phyloP scores from a whole-genome alignment of 352 stramenopile genomes.

The Pythium plurisporium region DNA sequence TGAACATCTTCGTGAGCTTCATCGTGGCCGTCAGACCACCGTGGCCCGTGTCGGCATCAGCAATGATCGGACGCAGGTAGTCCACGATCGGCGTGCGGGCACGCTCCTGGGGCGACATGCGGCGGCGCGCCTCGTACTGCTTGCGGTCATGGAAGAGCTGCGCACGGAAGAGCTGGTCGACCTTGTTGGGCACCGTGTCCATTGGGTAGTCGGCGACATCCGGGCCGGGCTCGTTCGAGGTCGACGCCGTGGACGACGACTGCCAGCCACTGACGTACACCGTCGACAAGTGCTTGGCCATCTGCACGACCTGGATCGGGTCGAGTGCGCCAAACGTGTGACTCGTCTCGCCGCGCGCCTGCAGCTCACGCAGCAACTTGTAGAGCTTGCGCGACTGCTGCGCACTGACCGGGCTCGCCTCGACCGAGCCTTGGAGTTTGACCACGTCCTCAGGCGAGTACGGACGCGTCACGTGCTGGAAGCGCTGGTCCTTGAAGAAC shows the following conservation, averaged over 20 bases:
- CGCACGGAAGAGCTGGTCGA: slow-evolving; percentile 96
- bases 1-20: slow-evolving; percentile 99
- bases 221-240: slow-evolving; percentile 93
- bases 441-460: slow-evolving; percentile 82
- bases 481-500: slow-evolving; percentile 71
- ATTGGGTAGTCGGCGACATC: slow-evolving; percentile 99
- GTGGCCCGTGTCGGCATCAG: slow-evolving; percentile 97
- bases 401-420: slow-evolving; percentile 36
- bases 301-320: slow-evolving; percentile 95
- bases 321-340: slow-evolving; percentile 89
- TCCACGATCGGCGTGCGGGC: slow-evolving; percentile 86
- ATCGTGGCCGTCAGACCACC: slow-evolving; percentile 95
- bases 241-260: slow-evolving; percentile 92
- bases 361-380: slow-evolving; percentile 81
- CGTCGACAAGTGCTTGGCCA: slow-evolving; percentile 92
- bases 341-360: slow-evolving; percentile 71
- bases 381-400: slow-evolving; percentile 82
- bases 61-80: slow-evolving; percentile 96
- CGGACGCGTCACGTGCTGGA: slow-evolving; percentile 74
- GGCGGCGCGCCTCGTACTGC: slow-evolving; percentile 91
- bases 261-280: slow-evolving; percentile 99
- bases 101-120: slow-evolving; percentile 75
- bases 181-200: slow-evolving; percentile 97
- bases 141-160: slow-evolving; percentile 97
- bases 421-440: slow-evolving; percentile 79